Percentiles rank a stretch among this genome's conserved stretches.
These are phyloP conservation scores for Rhodotorula glutinis DNA, from an alignment of 1,284 basidiomycete genomes.

Conservation along the genomic window DNA sequence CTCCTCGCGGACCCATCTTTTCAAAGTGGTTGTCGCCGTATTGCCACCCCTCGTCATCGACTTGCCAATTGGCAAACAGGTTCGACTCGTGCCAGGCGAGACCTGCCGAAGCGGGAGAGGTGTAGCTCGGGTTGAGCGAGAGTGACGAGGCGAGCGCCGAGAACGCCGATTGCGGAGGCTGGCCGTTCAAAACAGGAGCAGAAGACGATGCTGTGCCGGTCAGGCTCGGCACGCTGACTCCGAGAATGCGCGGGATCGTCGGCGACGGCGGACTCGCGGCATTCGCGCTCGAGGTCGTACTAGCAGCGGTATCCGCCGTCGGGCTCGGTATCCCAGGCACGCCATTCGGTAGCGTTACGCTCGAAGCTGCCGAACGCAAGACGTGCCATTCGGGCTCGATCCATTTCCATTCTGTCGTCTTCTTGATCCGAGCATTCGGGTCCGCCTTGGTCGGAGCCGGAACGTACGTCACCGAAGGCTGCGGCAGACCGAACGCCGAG, in stretches of 20 bases:
- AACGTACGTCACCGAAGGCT: slow-evolving; percentile 44
- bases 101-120: neutral
- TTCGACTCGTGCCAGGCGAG: slow-evolving; percentile 18
- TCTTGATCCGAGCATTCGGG: slow-evolving; percentile 41
- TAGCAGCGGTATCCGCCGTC: neutral
- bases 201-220: slow-evolving; percentile 1
- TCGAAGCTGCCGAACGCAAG: slow-evolving; percentile 23
- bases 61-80: slow-evolving; percentile 38
- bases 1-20: slow-evolving; percentile 48
- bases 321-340: neutral
- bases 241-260: slow-evolving; percentile 12
- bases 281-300: neutral
- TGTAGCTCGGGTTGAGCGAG: neutral
- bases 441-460: slow-evolving; percentile 42
- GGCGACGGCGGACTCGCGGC: slow-evolving; percentile 3
- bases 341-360: slow-evolving; percentile 10
- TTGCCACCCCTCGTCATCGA: slow-evolving; percentile 51
- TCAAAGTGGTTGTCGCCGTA: slow-evolving; percentile 54
- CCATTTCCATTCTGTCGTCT: slow-evolving; percentile 51
- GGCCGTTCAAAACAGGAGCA: neutral
- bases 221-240: slow-evolving; percentile 11
- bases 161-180: neutral
- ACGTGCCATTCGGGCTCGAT: slow-evolving; percentile 51
- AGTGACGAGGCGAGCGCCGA: neutral
- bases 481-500: slow-evolving; percentile 49